Evolutionary conservation across 2,329 filamentous ascomycete genomes (phyloP).

Genomic region (Colletotrichum sp.): DNA sequence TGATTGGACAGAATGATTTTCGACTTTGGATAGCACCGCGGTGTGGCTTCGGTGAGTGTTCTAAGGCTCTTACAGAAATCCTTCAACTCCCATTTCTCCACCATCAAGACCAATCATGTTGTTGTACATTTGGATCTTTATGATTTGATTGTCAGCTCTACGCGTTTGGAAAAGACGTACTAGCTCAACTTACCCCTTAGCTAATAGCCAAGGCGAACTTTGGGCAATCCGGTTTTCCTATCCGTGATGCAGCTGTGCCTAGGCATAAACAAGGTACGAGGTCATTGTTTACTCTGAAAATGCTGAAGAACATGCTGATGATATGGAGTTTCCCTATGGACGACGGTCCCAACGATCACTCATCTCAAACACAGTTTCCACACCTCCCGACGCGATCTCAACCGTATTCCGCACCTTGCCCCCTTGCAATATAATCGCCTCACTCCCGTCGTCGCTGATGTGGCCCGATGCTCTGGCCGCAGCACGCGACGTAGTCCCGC

Average conservation of each 20-base stretch:
- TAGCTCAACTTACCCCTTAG: accelerated
- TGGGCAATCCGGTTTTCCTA: neutral
- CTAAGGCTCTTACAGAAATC: neutral
- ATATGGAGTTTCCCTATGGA: accelerated
- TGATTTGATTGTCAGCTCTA: too few species aligned
- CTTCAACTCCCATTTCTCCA: accelerated
- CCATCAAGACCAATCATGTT: neutral
- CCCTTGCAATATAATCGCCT: neutral
- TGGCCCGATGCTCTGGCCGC: neutral
- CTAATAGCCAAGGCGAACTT: neutral
- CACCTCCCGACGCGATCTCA: neutral
- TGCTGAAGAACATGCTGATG: neutral
- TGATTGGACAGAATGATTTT: neutral
- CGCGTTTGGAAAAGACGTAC: neutral
- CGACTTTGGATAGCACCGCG: neutral
- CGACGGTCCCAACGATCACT: neutral
- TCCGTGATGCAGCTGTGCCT: neutral
- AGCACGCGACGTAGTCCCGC: neutral
- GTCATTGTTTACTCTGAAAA: too few species aligned
- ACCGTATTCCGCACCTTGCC: neutral
- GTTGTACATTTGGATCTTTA: too few species aligned
- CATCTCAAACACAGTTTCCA: neutral
- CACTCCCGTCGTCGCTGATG: neutral
- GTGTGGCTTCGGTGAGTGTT: neutral
- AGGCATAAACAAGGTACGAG: neutral